phyloP scores from a whole-genome alignment of 176 grass and related monocot species.

The Saccharum spontaneum region DNA sequence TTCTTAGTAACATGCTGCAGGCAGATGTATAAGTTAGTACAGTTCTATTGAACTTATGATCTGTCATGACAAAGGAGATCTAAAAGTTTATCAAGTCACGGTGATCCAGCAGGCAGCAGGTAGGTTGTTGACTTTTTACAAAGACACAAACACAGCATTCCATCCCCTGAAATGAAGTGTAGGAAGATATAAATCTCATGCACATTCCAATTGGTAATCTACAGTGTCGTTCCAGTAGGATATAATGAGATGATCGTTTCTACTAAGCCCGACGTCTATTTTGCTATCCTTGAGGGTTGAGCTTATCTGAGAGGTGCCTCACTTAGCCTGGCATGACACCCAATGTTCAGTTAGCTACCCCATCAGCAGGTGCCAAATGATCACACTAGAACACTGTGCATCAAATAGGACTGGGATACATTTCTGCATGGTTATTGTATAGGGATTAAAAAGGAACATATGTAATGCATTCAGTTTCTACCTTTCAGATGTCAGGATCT shows the following conservation, averaged over 20 bases:
- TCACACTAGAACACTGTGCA: neutral
- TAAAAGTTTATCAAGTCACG: neutral
- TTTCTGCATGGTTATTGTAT: conserved; percentile 14
- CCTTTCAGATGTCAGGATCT: conserved; percentile 5
- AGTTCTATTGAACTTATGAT: conserved; percentile 1
- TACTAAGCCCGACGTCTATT: neutral
- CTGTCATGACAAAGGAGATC: neutral
- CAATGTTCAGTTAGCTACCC: neutral
- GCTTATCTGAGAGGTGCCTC: neutral
- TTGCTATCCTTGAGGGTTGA: conserved; percentile 4
- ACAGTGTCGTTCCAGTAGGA: neutral
- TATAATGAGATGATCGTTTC: neutral
- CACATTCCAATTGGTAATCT: neutral
- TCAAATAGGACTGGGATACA: neutral
- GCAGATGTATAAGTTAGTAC: neutral
- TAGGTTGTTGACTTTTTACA: conserved; percentile 18
- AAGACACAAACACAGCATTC: neutral
- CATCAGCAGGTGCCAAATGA: neutral
- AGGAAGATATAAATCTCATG: conserved; percentile 12
- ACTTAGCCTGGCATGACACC: neutral
- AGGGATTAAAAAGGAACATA: neutral
- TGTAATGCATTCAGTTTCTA: conserved; percentile 23
- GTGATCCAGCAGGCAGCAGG: neutral
- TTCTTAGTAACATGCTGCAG: neutral
- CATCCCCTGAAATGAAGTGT: neutral